Evolutionary conservation across 2,329 filamentous ascomycete species (phyloP).

Genomic region (Aspergillus fumigatus): DNA sequence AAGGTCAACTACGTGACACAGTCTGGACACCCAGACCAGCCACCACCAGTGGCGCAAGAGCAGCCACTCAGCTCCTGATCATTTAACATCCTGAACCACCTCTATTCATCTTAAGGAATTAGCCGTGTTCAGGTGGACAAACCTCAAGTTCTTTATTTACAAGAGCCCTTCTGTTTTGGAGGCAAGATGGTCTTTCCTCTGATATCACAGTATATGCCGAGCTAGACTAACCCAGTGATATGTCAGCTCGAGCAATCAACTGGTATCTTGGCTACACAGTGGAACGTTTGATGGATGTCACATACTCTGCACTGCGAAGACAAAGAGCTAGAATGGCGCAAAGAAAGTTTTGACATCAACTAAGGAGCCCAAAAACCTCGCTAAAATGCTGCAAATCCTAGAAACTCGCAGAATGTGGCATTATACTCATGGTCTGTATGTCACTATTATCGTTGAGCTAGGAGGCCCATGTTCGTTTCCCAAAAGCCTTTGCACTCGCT

Average conservation of each 20-base stretch:
- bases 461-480: constrained; percentile 65
- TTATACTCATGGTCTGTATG: background rate
- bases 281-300: too few relatives aligned
- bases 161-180: background rate
- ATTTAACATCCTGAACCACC: background rate
- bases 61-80: background rate
- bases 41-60: background rate
- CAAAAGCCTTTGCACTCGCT: constrained; percentile 79
- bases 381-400: background rate
- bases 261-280: background rate
- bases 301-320: background rate
- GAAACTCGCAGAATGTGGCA: background rate
- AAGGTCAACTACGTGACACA: background rate
- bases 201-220: background rate
- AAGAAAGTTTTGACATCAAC: background rate
- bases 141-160: too few relatives aligned
- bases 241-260: background rate
- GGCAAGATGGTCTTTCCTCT: background rate
- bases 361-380: background rate
- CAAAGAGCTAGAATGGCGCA: background rate
- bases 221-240: background rate
- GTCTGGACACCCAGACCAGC: background rate
- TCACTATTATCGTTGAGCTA: constrained; percentile 59
- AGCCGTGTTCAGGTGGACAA: too few relatives aligned
- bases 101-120: background rate